Base-by-base conservation (phyloP, 2,329 filamentous ascomycete species). In the Elsinoe batatas region DNA sequence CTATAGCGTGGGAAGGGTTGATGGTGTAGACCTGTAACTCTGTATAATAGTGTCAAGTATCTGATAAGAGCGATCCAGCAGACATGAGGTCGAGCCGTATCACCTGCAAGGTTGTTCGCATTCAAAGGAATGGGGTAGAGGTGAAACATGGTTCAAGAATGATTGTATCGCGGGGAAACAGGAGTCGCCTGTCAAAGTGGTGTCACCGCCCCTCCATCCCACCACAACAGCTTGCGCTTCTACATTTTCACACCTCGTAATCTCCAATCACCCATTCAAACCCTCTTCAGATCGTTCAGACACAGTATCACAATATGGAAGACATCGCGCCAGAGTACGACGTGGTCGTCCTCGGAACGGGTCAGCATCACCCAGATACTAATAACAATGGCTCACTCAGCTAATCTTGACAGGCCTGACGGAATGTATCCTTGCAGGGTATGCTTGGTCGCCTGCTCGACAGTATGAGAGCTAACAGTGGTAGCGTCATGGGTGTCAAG, bases 241-340 rank as follows among this genome's bases (percentile, higher is more conserved):
- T 13, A 13, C 32, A 30, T 38, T 51, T 38, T 7, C 30, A 12
- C 10, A 38, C 18, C 33, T 51, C 8, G 10, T 10, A 8, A 37
- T 18, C 12, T 26, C 22, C 15, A 37, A 30, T 30, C 18, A 37
- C 47, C 22, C 6, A 22, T 38, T 13, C 12, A 20, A 2, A 32
- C 18, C 2, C 30, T 18, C 15, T 6, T 20, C 33, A 37, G 18
- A 2, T 53, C 5, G 15, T 30, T 30, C 17, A 13, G 3, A 18
- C 43, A 46, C 6, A n/a, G n/a, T n/a, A 30, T n/a, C 26, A 61
- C 74, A 80, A 61, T 75, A 97, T 97, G 93, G 93, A 97, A 71
- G 93, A 97, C 76, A 95, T 98, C 71, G 89, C 91, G 64, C 88
- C 89, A 71, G 91, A 96, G 76, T 98, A 98, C 81, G 93, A 98